These are phyloP conservation scores for Pseudocercospora vitis DNA, from an alignment of 2,329 filamentous ascomycete genomes.

Conservation along the genomic window DNA sequence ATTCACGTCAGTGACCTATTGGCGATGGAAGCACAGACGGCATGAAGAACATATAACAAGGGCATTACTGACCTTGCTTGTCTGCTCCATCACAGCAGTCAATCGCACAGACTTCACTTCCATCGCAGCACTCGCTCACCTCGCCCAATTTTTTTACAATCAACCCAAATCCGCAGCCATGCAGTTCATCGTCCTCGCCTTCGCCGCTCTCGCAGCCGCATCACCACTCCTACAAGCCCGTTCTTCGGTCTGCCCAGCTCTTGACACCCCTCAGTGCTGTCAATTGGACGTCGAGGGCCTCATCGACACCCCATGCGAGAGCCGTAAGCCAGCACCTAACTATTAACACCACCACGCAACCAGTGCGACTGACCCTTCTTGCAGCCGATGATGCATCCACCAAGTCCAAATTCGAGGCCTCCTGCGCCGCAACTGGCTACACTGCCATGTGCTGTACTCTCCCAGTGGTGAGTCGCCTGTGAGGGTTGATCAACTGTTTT, in stretches of 20 bases:
- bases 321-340: slow-evolving; percentile 12
- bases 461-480: slow-evolving; percentile 19
- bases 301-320: slow-evolving; percentile 16
- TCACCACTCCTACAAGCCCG: slow-evolving; percentile 10
- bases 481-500: no score
- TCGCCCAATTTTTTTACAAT: not conserved
- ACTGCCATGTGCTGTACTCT: slow-evolving; percentile 26
- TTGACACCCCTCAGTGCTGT: slow-evolving; percentile 25
- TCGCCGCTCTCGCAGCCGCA: slow-evolving; percentile 20
- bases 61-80: not conserved
- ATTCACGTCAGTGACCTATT: not conserved
- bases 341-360: not conserved
- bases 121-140: no score
- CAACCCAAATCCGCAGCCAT: slow-evolving; percentile 12
- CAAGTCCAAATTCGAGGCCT: slow-evolving; percentile 11
- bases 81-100: not conserved
- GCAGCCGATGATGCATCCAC: slow-evolving; percentile 10
- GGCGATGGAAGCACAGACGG: not conserved
- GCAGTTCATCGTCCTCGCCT: slow-evolving; percentile 24
- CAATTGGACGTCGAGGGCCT: slow-evolving; percentile 22
- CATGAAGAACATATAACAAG: slow-evolving; percentile 2
- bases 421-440: slow-evolving; percentile 17
- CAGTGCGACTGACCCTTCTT: not conserved
- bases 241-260: slow-evolving; percentile 18
- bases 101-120: not conserved